Evolutionary conservation across 371 early-diverging fungal genomes (phyloP).

Genomic region (Lichtheimia ornata): DNA sequence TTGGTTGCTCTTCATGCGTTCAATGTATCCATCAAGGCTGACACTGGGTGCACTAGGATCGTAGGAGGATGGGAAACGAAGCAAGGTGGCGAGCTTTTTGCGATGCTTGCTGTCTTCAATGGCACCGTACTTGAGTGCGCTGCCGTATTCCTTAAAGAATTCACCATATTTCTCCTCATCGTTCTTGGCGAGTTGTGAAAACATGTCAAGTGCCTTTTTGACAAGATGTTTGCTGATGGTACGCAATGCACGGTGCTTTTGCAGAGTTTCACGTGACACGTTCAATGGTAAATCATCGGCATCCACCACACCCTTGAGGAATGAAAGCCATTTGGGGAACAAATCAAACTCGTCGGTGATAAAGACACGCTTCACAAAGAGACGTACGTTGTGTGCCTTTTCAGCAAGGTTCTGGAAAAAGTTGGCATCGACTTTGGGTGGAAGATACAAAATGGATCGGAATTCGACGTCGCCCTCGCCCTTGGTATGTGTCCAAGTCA

Average conservation of each 20-base stretch:
- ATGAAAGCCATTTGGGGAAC: conserved; percentile 73
- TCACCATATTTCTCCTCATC: conserved; percentile 74
- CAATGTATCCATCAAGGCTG: conserved; percentile 84
- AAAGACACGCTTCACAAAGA: conserved; percentile 94
- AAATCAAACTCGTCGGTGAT: conserved; percentile 91
- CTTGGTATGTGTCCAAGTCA: conserved; percentile 76
- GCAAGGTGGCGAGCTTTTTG: conserved; percentile 76
- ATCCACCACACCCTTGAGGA: conserved; percentile 86
- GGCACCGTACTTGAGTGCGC: conserved; percentile 82
- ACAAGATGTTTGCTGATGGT: conserved; percentile 83
- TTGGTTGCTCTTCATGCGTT: conserved; percentile 87
- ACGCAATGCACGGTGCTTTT: conserved; percentile 79
- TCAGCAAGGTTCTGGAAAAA: conserved; percentile 69
- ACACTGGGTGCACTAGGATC: conserved; percentile 51
- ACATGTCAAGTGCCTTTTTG: conserved; percentile 88
- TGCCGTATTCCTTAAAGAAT: conserved; percentile 78
- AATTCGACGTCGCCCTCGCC: conserved; percentile 93
- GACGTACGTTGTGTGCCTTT: conserved; percentile 69
- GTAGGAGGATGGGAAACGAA: conserved; percentile 80
- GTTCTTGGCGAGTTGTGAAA: conserved; percentile 64
- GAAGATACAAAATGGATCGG: conserved; percentile 84
- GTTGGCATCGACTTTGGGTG: conserved; percentile 66
- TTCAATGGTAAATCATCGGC: conserved; percentile 94
- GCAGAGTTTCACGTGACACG: conserved; percentile 95
- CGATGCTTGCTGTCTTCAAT: conserved; percentile 72